Percentiles rank a stretch among this genome's conserved stretches.
Evolutionary conservation across 495 filamentous ascomycete genomes (phyloP).

Genomic region (Lasiosphaeriaceae sp.): DNA sequence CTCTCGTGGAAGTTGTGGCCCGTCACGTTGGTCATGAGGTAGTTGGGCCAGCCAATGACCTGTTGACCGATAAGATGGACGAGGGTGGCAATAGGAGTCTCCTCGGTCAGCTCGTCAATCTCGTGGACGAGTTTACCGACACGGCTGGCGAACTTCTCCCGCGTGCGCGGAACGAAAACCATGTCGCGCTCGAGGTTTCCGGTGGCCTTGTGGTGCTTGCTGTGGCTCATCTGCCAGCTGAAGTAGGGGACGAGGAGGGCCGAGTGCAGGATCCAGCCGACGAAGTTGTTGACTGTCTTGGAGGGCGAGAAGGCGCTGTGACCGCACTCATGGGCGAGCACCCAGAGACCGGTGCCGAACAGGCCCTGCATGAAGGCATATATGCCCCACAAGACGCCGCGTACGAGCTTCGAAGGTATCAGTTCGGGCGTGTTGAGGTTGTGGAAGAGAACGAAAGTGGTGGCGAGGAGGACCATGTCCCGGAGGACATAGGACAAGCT

Average conservation of each 20-base stretch:
- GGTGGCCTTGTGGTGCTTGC: conserved; percentile 94
- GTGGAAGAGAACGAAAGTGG: conserved; percentile 65
- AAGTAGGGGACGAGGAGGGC: conserved; percentile 82
- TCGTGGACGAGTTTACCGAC: conserved; percentile 71
- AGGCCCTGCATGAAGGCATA: conserved; percentile 75
- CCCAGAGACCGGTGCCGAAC: conserved; percentile 77
- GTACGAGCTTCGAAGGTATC: conserved; percentile 54
- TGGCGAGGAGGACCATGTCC: conserved; percentile 58
- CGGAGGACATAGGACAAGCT: conserved; percentile 66
- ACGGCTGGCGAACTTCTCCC: conserved; percentile 67
- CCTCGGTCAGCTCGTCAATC: conserved; percentile 82
- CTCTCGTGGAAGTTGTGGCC: conserved; percentile 90
- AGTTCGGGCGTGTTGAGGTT: conserved; percentile 57
- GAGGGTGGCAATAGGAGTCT: conserved; percentile 83
- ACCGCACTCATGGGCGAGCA: conserved; percentile 83
- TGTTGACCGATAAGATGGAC: conserved; percentile 75
- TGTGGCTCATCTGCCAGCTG: conserved; percentile 90
- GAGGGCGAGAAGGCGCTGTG: conserved; percentile 84
- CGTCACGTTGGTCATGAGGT: conserved; percentile 82
- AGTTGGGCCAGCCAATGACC: conserved; percentile 84
- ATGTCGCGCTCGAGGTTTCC: conserved; percentile 95
- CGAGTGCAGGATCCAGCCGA: conserved; percentile 82
- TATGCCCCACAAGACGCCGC: conserved; percentile 57
- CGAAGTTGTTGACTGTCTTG: conserved; percentile 76
- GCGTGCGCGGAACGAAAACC: conserved; percentile 90